phyloP scores from a whole-genome alignment of 2,329 filamentous ascomycete species.

The Phaeomoniella chlamydospora region DNA sequence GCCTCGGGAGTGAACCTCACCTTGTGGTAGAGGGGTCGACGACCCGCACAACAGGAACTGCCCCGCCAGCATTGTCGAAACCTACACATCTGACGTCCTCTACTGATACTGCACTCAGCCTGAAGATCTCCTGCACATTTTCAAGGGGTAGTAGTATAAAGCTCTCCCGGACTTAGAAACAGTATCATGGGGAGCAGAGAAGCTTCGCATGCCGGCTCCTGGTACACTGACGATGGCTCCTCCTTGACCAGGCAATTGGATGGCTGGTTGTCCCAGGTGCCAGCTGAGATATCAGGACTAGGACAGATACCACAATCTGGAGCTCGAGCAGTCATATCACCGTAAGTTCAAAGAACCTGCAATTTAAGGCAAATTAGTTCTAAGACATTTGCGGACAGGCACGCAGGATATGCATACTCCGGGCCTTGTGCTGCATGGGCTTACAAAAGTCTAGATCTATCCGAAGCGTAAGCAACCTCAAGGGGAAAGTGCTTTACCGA shows the following conservation, averaged over 20 bases:
- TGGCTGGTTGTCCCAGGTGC: conserved; percentile 58
- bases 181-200: conserved; percentile 26
- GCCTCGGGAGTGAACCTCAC: too few relatives aligned
- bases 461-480: conserved; percentile 52
- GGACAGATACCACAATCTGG: conserved; percentile 54
- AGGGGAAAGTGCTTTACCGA: too few relatives aligned
- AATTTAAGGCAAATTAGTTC: not conserved
- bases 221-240: conserved; percentile 56
- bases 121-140: not conserved
- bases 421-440: conserved; percentile 88
- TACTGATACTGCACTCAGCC: conserved; percentile 3
- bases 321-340: conserved; percentile 78
- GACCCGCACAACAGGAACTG: too few relatives aligned
- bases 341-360: conserved; percentile 44
- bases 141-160: too few relatives aligned
- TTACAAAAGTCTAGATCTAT: conserved; percentile 77
- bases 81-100: too few relatives aligned
- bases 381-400: conserved; percentile 36
- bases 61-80: too few relatives aligned
- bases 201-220: conserved; percentile 70
- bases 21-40: too few relatives aligned
- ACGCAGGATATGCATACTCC: conserved; percentile 88
- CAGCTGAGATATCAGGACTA: conserved; percentile 47
- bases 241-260: conserved; percentile 58
- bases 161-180: not conserved